phyloP scores from a whole-genome alignment of 805 yeast genomes.

The Candida easanensis region DNA sequence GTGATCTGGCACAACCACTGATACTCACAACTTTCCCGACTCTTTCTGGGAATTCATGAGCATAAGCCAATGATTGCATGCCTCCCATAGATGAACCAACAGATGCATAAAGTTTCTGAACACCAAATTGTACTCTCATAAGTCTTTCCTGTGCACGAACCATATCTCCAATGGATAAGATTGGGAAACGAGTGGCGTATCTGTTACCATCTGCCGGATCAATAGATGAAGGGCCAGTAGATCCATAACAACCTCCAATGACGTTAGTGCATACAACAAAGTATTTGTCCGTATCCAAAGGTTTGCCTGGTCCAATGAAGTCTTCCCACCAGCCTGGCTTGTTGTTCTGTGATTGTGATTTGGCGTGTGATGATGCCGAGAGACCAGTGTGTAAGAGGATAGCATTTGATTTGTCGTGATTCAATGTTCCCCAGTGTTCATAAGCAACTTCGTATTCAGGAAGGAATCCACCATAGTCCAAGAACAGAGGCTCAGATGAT shows the following conservation, averaged over 20 bases:
- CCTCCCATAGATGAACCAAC: constrained; percentile 98
- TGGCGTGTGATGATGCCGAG: constrained; percentile 93
- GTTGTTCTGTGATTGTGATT: constrained; percentile 65
- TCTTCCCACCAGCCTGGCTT: constrained; percentile 95
- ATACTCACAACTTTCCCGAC: constrained; percentile 76
- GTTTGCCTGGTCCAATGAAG: constrained; percentile 79
- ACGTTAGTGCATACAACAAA: constrained; percentile 89
- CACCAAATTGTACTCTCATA: constrained; percentile 59
- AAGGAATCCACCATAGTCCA: constrained; percentile 80
- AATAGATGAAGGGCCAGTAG: constrained; percentile 84
- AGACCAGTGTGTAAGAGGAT: constrained; percentile 85
- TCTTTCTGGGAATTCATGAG: constrained; percentile 73
- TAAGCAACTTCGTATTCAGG: constrained; percentile 82
- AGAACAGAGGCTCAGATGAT: constrained; percentile 55
- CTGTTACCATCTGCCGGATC: constrained; percentile 66
- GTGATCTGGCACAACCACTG: constrained; percentile 91
- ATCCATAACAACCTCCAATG: constrained; percentile 92
- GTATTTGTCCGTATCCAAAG: constrained; percentile 77
- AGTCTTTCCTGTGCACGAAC: constrained; percentile 81
- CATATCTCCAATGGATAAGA: constrained; percentile 85
- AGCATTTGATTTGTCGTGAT: constrained; percentile 62
- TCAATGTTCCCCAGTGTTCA: constrained; percentile 86
- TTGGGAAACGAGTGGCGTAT: constrained; percentile 87
- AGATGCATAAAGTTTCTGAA: constrained; percentile 65
- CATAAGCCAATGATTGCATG: constrained; percentile 92